phyloP scores from a whole-genome alignment of 495 filamentous ascomycete species.

The Penicillium pulvis region DNA sequence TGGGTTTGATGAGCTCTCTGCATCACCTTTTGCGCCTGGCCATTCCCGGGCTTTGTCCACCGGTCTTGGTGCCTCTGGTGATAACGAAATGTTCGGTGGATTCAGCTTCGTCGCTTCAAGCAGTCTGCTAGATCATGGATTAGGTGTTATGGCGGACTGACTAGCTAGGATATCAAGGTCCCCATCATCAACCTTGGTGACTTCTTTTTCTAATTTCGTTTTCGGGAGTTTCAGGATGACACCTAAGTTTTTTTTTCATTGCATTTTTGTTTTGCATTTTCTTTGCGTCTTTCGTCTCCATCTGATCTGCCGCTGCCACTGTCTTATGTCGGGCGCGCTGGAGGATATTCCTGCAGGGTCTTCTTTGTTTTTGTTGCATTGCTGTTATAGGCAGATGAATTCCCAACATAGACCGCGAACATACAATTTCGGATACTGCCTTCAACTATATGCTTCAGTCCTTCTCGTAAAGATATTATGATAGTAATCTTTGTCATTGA shows the following conservation, averaged over 20 bases:
- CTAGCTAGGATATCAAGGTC: not conserved
- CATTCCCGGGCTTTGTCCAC: conserved; percentile 24
- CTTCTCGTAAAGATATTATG: not conserved
- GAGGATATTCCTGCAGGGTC: not conserved
- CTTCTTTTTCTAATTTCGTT: not conserved
- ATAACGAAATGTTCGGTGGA: conserved; percentile 82
- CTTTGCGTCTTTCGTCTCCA: not conserved
- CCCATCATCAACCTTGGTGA: not conserved
- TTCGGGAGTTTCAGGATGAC: not conserved
- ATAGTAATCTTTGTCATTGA: conserved; percentile 11
- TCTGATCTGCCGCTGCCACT: not conserved
- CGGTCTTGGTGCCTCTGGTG: conserved; percentile 29
- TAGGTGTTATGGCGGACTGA: conserved; percentile 21
- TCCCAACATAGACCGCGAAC: not conserved
- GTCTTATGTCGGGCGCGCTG: not conserved
- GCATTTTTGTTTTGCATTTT: not conserved
- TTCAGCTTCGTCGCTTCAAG: conserved; percentile 93
- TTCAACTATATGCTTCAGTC: not conserved
- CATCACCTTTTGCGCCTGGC: conserved; percentile 17
- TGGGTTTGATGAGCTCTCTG: conserved; percentile 38
- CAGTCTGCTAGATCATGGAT: conserved; percentile 72
- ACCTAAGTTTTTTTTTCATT: not conserved
- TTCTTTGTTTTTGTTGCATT: not conserved
- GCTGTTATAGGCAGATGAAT: not conserved
- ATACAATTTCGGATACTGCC: not conserved